Base-by-base conservation (phyloP, 2,329 filamentous ascomycete genomes). In the Colletotrichum melonis region DNA sequence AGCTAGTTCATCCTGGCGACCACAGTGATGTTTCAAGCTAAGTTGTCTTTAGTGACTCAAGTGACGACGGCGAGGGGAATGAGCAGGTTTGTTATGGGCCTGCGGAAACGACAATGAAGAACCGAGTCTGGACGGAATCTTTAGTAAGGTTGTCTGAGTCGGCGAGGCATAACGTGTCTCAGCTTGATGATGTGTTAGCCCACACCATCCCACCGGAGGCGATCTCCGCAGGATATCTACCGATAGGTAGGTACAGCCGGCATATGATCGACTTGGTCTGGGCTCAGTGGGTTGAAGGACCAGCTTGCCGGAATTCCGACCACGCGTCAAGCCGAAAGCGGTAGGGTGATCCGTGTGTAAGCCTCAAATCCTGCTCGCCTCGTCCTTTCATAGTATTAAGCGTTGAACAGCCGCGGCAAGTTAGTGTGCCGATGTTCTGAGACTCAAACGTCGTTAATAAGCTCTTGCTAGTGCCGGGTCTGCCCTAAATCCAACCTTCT, bases 241-340 rank as follows among this genome's bases (percentile, higher is more conserved):
- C 42, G 42, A 49, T 49, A 49, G 42, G 22, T 30, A 24, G 52
- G n/a, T 46, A 30, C 63, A 55, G 63, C 52, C 52, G 16, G 52
- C 30, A 65, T 1, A 56, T 28, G 24, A n/a, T 65, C 30, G 22
- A 32, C 42, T 24, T 24, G 63, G 3, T 46, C 62, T 28, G 54
- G 24, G 54, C 24, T 56, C 54, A 56, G 22, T 28, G 24, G 24
- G 24, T 26, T 56, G 63, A 22, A 28, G 22, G 30, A 22, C 35
- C 54, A 46, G 54, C 52, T 57, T 66, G 63, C 35, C 63, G 54
- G 54, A 58, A 49, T 58, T 38, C 67, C 60, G 67, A 59, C 60
- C 54, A 26, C 67, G 60, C 60, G 54, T 69, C 67, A 58, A 28
- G 52, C 62, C 67, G 38, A 58, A 59, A 65, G 7, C 2, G 67